Evolutionary conservation across 2,329 filamentous ascomycete species (phyloP), one percentile per base, ranked within the genome.

Genomic region (Beauveria medogensis): DNA sequence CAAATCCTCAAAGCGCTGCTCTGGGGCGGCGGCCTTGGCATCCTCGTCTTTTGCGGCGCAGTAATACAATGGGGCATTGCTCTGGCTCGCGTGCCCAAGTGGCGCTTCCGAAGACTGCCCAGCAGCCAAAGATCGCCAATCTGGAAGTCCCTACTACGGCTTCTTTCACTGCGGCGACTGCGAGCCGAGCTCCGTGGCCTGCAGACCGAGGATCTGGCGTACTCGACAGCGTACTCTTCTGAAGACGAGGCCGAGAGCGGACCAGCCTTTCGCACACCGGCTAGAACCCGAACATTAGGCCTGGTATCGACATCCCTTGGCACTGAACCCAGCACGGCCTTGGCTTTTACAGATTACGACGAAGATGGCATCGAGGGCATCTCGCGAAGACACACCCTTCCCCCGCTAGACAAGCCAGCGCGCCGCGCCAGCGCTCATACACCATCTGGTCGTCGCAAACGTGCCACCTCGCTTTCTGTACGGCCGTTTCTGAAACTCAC

Each of bases 51-150:
- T 6, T 95, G 91, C 69, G 84, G 85, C 34, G 81, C 86, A 34
- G 83, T 94, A 14, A 83, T 97, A 41, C 82, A 82, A 67, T 95
- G 91, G 89, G 92, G 90, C 51, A 88, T 97, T 58, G 83, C 88
- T 28, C 77, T 99, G 63, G 92, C 93, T 55, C 83, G 93, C 61
- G 90, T 97, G 20, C 94, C 94, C 2, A 91, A 86, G 67, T 97
- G 93, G 91, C 89, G 92, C 48, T 92, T 97, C 68, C 83, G 85
- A 67, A 84, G 86, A 60, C 75, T 80, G 20, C 71, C 75, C 1
- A 70, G 69, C 34, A 67, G 60, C 73, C 74, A 66, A 71, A 74
- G 61, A 63, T 69, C 41, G 67, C 72, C 63, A 64, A 71, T 66
- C 57, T 78, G 65, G 69, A 79, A 67, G 73, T 74, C 63, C 58